Evolutionary conservation across 768 basidiomycete species (phyloP), one percentile per base, ranked within the genome.

Genomic region (Naganishia antarctica): DNA sequence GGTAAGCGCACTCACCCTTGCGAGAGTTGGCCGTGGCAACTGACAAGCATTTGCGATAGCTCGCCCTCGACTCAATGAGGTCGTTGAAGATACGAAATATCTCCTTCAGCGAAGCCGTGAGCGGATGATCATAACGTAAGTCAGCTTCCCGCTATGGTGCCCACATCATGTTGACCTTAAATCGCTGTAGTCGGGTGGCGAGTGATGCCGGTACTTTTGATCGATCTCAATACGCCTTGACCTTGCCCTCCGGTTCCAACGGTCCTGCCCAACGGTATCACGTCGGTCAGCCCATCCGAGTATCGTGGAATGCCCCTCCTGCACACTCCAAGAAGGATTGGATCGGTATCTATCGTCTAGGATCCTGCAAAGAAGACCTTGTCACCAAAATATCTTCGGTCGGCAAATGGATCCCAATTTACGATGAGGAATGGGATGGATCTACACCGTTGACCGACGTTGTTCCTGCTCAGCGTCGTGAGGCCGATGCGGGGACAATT

Each of bases 321-420:
- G 83, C 84, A 60, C 94, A 97, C 73, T 93, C 92, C 13, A 83
- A 89, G 13, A 85, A 86, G 70, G 96, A 99, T 75, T 98, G 96
- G 96, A 88, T 99, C 71, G 96, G 93, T 15, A 84, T 97, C 26
- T 80, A 80, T 66, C 76, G 79, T 6, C 68, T 93, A 58, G 92
- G 90, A 31, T 91, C 91, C 0, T 96, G 93, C 77, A 86, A 86
- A 72, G 89, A 87, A 15, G 84, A 81, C 11, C 80, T 87, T 21
- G 85, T 98, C 45, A 99, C 96, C 7, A 85, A 86, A 64, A 87
- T 87, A 4, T 86, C 88, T 4, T 90, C 89, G 1, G 79, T 88
- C 71, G 94, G 94, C 31, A 85, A 88, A 82, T 99, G 96, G 96
- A 82, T 88, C 31, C 92, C 92, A 37, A 87, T 97, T 26, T 86